Evolutionary conservation across 225 moss, liverwort and hornwort species (phyloP).

Genomic region (Polytrichum commune): DNA sequence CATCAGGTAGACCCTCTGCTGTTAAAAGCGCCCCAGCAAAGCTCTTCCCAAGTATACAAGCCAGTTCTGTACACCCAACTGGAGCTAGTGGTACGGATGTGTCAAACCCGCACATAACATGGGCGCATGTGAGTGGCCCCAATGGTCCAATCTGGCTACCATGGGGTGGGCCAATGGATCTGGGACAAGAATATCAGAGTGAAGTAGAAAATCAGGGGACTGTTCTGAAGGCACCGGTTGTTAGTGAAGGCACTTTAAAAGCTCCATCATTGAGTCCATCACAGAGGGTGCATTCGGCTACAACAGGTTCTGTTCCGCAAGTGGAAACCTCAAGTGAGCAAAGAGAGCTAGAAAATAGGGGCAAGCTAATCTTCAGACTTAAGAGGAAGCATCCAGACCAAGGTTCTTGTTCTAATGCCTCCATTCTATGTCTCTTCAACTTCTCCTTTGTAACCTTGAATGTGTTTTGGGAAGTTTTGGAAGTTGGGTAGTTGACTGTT

Average conservation of each 20-base stretch:
- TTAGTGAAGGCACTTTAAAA: not conserved
- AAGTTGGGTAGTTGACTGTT: not conserved
- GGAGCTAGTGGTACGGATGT: constrained; percentile 11
- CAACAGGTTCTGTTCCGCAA: constrained; percentile 4
- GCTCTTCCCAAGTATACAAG: not conserved
- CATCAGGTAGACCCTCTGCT: constrained; percentile 13
- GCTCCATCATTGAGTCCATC: constrained; percentile 11
- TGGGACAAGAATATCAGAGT: constrained; percentile 5
- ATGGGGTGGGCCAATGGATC: constrained; percentile 11
- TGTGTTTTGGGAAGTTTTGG: not conserved
- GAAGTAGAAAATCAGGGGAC: constrained; percentile 1
- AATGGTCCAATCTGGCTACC: constrained; percentile 22
- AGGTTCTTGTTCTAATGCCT: constrained; percentile 22
- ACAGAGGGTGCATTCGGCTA: constrained; percentile 2
- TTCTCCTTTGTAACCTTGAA: not conserved
- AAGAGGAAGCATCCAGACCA: constrained; percentile 34
- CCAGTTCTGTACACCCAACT: constrained; percentile 5
- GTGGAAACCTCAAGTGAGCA: constrained; percentile 14
- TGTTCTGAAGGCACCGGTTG: not conserved
- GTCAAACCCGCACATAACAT: not conserved
- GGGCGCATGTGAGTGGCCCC: constrained; percentile 14
- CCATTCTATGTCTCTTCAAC: not conserved
- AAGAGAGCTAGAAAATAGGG: constrained; percentile 26
- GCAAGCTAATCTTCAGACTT: constrained; percentile 39
- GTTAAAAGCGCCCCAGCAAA: constrained; percentile 12